These are phyloP conservation scores for Cyclotella sp. DNA, from an alignment of 108 stramenopile species.

Conservation along the genomic window DNA sequence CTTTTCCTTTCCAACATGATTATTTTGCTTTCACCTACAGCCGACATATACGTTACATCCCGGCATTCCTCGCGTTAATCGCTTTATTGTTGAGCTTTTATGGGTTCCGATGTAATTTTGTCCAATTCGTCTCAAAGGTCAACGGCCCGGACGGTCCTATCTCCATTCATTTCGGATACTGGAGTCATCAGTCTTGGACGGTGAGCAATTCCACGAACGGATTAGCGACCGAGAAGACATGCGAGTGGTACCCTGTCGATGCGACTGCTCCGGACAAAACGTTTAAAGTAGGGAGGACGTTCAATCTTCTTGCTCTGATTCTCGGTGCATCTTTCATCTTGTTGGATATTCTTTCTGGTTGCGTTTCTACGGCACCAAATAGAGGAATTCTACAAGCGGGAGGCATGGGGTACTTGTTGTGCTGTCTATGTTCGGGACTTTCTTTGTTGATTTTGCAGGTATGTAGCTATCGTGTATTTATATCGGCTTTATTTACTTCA, in stretches of 20 bases:
- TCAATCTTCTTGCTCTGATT: conserved; percentile 1
- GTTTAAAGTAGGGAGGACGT: conserved; percentile 10
- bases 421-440: not conserved
- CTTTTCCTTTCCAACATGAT: not conserved
- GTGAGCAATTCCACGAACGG: not conserved
- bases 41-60: not conserved
- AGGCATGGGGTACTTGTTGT: not conserved
- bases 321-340: conserved; percentile 2
- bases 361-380: not conserved
- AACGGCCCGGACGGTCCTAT: not conserved
- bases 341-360: conserved; percentile 3
- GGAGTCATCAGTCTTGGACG: conserved; percentile 7
- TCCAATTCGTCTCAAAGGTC: not conserved
- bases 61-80: not conserved
- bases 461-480: not conserved
- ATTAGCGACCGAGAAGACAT: not conserved
- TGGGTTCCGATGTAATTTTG: conserved; percentile 5
- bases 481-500: not conserved
- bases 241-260: not conserved
- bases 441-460: conserved; percentile 16
- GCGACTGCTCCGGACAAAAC: not conserved
- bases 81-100: not conserved
- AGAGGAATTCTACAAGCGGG: not conserved
- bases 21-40: not conserved
- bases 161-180: conserved; percentile 12